Evolutionary conservation across 208 protist genomes (phyloP).

Genomic region (Histomonas meleagridis): DNA sequence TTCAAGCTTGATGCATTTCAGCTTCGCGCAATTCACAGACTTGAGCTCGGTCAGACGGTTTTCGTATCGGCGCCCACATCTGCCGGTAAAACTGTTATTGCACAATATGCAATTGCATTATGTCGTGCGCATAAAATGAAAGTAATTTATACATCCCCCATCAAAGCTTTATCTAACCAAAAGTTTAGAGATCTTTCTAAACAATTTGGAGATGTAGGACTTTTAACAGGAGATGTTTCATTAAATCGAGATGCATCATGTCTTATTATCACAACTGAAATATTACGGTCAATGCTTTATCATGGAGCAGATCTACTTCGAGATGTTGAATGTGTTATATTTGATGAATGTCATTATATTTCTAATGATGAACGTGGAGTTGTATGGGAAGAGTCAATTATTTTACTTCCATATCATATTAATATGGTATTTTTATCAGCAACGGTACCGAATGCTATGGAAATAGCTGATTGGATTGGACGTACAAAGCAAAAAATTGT

Average conservation of each 20-base stretch:
- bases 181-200: slow-evolving; percentile 87
- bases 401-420: slow-evolving; percentile 84
- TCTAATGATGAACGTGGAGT: slow-evolving; percentile 81
- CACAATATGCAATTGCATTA: slow-evolving; percentile 95
- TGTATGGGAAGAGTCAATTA: slow-evolving; percentile 99
- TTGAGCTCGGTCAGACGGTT: slow-evolving; percentile 76
- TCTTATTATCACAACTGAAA: slow-evolving; percentile 99
- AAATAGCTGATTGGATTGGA: slow-evolving; percentile 35
- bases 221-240: slow-evolving; percentile 99
- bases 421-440: slow-evolving; percentile 95
- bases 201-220: slow-evolving; percentile 77
- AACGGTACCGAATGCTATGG: slow-evolving; percentile 31
- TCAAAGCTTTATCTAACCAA: slow-evolving; percentile 99
- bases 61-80: slow-evolving; percentile 97
- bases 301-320: slow-evolving; percentile 49
- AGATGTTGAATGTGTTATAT: slow-evolving; percentile 56
- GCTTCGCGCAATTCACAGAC: neutral
- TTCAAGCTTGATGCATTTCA: neutral
- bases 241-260: slow-evolving; percentile 86
- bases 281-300: slow-evolving; percentile 79
- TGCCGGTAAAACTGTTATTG: slow-evolving; percentile 98
- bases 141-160: slow-evolving; percentile 99
- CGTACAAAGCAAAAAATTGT: slow-evolving; percentile 36
- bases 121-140: slow-evolving; percentile 84
- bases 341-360: slow-evolving; percentile 98